Base-by-base conservation (phyloP, 345 rosid species). In the Jatropha curcas region DNA sequence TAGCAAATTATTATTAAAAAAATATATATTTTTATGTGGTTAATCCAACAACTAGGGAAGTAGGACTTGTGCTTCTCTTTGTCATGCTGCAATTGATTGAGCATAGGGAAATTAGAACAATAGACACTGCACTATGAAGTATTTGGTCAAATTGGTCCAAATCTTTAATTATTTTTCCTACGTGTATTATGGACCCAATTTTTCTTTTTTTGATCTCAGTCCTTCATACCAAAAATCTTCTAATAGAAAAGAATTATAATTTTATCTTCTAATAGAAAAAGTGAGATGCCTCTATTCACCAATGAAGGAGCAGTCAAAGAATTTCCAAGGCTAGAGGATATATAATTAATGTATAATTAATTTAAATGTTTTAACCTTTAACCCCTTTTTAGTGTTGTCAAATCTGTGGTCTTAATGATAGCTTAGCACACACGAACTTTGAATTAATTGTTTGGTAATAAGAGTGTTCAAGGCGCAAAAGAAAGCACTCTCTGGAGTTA, bases 321-420 rank as follows among this genome's bases (percentile, higher is more conserved):
- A 70, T 77, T 85, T 74, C 77, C 84, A 60, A 61, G 53, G 39
- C 73, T 60, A 63, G 73, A 65, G 79, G 65, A 13, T n/a, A n/a
- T n/a, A 51, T 61, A 45, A 55, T 41, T 52, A 51, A 37, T 34
- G 27, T 60, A 30, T 28, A 70, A 58, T n/a, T 31, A 63, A 55
- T 65, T 35, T 48, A 33, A 65, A 17, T 34, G 60, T 41, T 70
- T 57, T 39, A 67, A 77, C 68, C 51, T 41, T 70, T 57, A 33
- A 67, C 74, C 68, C 51, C 58, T 31, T 70, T 78, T 73, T 68
- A 71, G 84, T 85, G 88, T 17, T 74, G 88, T 85, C 86, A 76
- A 80, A 81, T 85, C 86, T 71, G 34, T 67, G 65, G 60, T 65
- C 20, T 64, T 34, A 74, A 77, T 79, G 66, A 76, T 79, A 71